Evolutionary conservation across 2,329 filamentous ascomycete species (phyloP).

Genomic region (Colletotrichum spinosum): DNA sequence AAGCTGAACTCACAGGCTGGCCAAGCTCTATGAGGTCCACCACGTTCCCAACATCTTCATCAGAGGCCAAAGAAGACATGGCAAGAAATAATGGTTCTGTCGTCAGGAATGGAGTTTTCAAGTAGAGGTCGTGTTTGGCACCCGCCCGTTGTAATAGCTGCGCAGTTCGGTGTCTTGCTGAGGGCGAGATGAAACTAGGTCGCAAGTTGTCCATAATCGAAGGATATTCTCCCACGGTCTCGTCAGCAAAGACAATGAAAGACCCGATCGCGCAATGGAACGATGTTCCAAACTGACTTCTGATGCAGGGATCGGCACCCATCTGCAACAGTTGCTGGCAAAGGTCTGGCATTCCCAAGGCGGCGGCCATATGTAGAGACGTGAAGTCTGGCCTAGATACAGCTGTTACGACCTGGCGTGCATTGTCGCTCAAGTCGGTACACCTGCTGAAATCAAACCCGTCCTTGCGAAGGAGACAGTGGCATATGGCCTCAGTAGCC

Average conservation of each 20-base stretch:
- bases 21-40: neutral
- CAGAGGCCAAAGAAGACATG: neutral
- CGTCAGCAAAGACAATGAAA: neutral
- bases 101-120: neutral
- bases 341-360: neutral
- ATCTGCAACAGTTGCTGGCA: neutral
- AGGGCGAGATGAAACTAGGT: neutral
- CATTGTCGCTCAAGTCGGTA: neutral
- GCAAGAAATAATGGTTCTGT: neutral
- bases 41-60: neutral
- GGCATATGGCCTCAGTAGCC: neutral
- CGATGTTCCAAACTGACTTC: conserved; percentile 5
- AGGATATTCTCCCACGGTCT: rapidly evolving
- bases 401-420: neutral
- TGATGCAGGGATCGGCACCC: neutral
- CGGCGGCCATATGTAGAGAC: neutral
- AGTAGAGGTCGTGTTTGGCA: neutral
- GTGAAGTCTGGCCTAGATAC: neutral
- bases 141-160: neutral
- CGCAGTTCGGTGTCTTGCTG: neutral
- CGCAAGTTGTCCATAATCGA: neutral
- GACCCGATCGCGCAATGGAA: neutral
- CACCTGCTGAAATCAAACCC: neutral
- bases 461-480: neutral
- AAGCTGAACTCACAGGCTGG: rapidly evolving